Evolutionary conservation across 208 protist species (phyloP).

Genomic region (Phytomonas sp.): DNA sequence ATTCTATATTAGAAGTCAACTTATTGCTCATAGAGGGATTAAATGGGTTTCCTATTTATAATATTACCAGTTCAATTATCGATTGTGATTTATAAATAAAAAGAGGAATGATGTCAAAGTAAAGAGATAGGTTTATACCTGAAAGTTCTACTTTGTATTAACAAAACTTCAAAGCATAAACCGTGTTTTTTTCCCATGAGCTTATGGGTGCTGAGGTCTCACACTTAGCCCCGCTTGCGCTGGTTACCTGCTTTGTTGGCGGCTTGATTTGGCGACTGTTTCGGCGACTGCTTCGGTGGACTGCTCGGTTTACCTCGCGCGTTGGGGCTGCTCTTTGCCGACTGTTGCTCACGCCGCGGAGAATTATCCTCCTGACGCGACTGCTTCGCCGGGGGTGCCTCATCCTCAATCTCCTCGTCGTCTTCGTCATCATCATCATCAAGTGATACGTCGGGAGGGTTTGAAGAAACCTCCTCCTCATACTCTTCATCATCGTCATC

Average conservation of each 20-base stretch:
- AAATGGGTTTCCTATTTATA: neutral
- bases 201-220: neutral
- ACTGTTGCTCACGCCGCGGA: constrained; percentile 2
- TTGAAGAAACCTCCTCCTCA: constrained; percentile 13
- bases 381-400: constrained; percentile 25
- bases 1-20: neutral
- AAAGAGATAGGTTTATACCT: neutral
- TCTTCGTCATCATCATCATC: constrained; percentile 15
- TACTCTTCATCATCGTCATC: constrained; percentile 15
- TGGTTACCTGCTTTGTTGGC: neutral
- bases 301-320: neutral
- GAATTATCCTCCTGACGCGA: constrained; percentile 17
- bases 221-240: neutral
- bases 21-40: neutral
- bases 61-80: neutral
- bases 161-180: neutral
- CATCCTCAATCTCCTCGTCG: constrained; percentile 22
- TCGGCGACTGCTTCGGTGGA: neutral
- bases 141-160: neutral
- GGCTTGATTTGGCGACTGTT: neutral
- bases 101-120: neutral
- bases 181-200: neutral
- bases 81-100: neutral
- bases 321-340: neutral
- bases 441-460: neutral